Evolutionary conservation across 768 basidiomycete species (phyloP).

Genomic region (Lactarius evosmus): DNA sequence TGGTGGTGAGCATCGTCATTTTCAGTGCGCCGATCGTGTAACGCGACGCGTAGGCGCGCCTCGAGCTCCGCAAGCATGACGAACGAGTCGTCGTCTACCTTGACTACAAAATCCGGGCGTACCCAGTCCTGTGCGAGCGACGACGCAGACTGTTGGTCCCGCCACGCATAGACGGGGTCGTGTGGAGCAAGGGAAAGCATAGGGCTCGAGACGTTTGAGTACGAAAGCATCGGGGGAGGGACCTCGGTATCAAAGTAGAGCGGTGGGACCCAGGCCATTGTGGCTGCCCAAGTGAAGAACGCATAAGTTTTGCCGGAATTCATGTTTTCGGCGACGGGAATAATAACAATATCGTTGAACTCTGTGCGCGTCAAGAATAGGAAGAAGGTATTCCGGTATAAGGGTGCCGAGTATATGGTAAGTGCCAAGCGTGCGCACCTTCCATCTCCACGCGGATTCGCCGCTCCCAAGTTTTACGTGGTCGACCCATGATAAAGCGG

Average conservation of each 20-base stretch:
- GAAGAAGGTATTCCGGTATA: conserved; percentile 4
- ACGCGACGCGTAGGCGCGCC: conserved; percentile 74
- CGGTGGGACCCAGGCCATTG: conserved; percentile 88
- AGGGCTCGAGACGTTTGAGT: conserved; percentile 54
- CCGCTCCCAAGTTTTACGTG: conserved; percentile 73
- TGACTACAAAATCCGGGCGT: conserved; percentile 87
- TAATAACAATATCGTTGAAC: conserved; percentile 81
- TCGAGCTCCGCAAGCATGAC: conserved; percentile 94
- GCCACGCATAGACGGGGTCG: conserved; percentile 60
- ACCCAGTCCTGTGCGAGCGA: conserved; percentile 61
- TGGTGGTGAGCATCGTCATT: neutral
- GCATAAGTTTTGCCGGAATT: conserved; percentile 90
- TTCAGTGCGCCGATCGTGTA: conserved; percentile 43
- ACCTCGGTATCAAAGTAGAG: conserved; percentile 51
- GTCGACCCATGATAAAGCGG: conserved; percentile 86
- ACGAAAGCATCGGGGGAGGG: conserved; percentile 54
- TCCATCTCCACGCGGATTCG: conserved; percentile 87
- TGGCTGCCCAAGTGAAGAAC: conserved; percentile 90
- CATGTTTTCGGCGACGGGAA: conserved; percentile 92
- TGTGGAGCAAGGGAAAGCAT: conserved; percentile 67
- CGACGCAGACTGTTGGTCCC: conserved; percentile 44
- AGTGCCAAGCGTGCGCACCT: conserved; percentile 50
- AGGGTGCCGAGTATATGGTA: neutral
- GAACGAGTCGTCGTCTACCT: conserved; percentile 94
- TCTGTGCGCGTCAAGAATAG: conserved; percentile 40